A percentile compares a stretch with the other conserved stretches of the same genome.
Evolutionary conservation across 208 protist species (phyloP).

Genomic region (Crithidia thermophila): DNA sequence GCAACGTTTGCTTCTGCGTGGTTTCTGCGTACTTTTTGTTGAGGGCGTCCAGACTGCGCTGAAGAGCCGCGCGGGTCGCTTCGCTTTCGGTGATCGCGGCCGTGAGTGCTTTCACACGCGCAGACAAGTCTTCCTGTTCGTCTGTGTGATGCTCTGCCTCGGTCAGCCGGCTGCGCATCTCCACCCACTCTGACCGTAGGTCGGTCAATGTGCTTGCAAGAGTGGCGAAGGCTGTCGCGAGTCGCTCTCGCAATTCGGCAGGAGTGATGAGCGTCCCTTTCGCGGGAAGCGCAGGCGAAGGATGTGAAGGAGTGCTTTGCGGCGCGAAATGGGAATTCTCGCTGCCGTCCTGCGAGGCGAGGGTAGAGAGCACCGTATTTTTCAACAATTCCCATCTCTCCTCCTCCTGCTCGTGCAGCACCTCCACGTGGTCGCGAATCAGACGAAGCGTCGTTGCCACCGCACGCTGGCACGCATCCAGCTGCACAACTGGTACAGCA

Average conservation of each 20-base stretch:
- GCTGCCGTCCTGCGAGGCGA: neutral
- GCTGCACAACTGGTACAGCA: too few relatives aligned
- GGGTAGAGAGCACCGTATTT: neutral
- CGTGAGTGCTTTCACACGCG: neutral
- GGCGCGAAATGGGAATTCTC: neutral
- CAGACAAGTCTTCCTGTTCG: neutral
- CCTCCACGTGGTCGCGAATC: conserved; percentile 5
- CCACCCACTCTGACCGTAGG: neutral
- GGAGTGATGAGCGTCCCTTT: too few relatives aligned
- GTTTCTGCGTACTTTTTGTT: neutral
- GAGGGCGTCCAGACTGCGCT: neutral
- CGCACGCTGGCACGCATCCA: conserved; percentile 5
- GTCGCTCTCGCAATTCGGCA: conserved; percentile 1
- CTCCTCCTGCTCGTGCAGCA: conserved; percentile 12
- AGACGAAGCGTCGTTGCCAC: conserved; percentile 8
- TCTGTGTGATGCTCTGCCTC: neutral
- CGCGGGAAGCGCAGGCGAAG: neutral
- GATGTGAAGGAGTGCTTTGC: too few relatives aligned
- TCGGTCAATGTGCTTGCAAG: neutral
- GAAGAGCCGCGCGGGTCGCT: neutral
- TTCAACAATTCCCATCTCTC: conserved; percentile 6
- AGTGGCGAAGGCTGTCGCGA: neutral
- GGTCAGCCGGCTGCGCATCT: neutral
- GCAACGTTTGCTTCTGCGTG: neutral
- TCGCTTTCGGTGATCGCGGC: neutral